Evolutionary conservation across 2,329 filamentous ascomycete species (phyloP).

Genomic region (Annulohypoxylon truncatum): DNA sequence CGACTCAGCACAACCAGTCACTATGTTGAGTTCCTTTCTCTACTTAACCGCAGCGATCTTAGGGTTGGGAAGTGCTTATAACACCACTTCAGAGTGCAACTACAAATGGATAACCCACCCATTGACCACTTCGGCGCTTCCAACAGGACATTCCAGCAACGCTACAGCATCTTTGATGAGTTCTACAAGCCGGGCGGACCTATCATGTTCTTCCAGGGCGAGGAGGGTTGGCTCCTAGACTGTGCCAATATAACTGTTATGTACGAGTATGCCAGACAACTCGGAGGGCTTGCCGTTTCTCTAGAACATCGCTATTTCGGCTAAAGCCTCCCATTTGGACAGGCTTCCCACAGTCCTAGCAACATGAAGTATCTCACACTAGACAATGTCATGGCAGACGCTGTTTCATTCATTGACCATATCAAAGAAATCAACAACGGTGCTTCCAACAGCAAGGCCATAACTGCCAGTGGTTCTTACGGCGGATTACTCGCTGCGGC

Average conservation of each 20-base stretch:
- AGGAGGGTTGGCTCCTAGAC: slow-evolving; percentile 7
- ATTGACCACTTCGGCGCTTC: slow-evolving; percentile 8
- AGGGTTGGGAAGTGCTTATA: background rate
- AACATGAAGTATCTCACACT: slow-evolving; percentile 17
- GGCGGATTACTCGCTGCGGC: slow-evolving; percentile 16
- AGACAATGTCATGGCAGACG: slow-evolving; percentile 20
- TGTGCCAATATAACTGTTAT: slow-evolving; percentile 17
- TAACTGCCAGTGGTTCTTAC: slow-evolving; percentile 12
- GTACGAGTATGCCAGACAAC: slow-evolving; percentile 16
- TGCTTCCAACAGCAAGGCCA: slow-evolving; percentile 14
- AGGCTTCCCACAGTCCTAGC: background rate
- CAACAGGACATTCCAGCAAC: slow-evolving; percentile 15
- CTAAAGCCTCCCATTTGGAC: slow-evolving; percentile 13
- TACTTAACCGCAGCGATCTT: background rate
- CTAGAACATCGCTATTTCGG: slow-evolving; percentile 20
- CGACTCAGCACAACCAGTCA: background rate
- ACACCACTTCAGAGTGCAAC: slow-evolving; percentile 2
- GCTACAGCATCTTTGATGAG: slow-evolving; percentile 16
- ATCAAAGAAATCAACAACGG: slow-evolving; percentile 6
- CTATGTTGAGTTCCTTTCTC: background rate
- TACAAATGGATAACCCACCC: slow-evolving; percentile 20
- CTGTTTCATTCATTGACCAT: slow-evolving; percentile 9
- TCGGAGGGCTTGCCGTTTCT: slow-evolving; percentile 12
- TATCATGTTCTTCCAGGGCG: slow-evolving; percentile 20
- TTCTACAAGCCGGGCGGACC: slow-evolving; percentile 19